phyloP scores from a whole-genome alignment of 257 asterid genomes.

The Ocimum tenuiflorum region DNA sequence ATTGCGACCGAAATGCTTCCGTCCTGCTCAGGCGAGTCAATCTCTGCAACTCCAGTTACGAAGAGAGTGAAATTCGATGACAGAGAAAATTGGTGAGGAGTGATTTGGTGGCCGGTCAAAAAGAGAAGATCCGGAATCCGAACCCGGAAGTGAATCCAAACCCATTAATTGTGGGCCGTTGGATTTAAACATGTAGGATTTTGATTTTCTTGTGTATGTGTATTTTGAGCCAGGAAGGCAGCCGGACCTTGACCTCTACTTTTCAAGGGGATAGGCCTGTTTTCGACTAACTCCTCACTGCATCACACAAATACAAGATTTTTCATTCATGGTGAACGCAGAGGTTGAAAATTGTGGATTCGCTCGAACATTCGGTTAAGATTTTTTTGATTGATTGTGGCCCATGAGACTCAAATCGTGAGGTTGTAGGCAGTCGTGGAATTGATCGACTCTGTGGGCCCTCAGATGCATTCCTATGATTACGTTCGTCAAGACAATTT shows the following conservation, averaged over 20 bases:
- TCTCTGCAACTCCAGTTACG: conserved; percentile 10
- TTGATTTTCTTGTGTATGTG: background rate
- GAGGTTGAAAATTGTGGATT: no score
- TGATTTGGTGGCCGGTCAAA: conserved; percentile 1
- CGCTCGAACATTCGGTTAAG: no score
- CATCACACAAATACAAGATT: no score
- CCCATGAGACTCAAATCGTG: no score
- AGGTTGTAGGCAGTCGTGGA: no score
- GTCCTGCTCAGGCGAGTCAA: background rate
- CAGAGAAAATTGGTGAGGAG: background rate
- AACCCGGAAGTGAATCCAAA: conserved; percentile 26
- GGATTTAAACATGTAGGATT: background rate
- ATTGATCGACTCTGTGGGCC: no score
- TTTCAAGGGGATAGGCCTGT: no score
- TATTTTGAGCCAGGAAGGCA: background rate
- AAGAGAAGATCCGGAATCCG: conserved; percentile 11
- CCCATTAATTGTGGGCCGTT: conserved; percentile 9
- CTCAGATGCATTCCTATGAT: no score
- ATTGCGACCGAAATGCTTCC: background rate
- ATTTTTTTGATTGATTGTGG: no score
- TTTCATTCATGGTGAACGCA: no score
- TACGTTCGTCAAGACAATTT: no score
- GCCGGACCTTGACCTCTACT: background rate
- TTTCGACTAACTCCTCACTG: no score
- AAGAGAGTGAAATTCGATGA: background rate